Evolutionary conservation across 2,329 filamentous ascomycete species (phyloP).

Genomic region (Talaromyces marneffei): DNA sequence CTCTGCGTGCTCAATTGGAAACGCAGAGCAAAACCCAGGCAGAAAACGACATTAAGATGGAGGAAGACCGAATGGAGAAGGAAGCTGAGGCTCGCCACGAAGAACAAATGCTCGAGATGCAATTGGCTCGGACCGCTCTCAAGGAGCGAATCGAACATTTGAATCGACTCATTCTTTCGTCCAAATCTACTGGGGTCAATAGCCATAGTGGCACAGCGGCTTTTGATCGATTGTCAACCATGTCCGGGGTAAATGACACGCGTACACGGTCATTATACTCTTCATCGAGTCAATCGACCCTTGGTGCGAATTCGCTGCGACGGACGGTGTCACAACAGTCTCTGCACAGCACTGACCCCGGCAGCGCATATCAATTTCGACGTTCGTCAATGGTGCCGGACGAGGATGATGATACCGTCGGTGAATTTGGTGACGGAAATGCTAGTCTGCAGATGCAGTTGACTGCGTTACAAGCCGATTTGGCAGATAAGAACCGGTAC

Average conservation of each 20-base stretch:
- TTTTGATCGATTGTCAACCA: slow-evolving; percentile 58
- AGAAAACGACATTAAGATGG: slow-evolving; percentile 57
- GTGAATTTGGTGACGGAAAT: slow-evolving; percentile 79
- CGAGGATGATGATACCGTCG: slow-evolving; percentile 63
- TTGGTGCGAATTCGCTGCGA: slow-evolving; percentile 50
- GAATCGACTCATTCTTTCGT: slow-evolving; percentile 89
- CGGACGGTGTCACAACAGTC: slow-evolving; percentile 65
- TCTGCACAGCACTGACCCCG: slow-evolving; percentile 39
- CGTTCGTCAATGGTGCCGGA: slow-evolving; percentile 34
- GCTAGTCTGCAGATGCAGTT: slow-evolving; percentile 82
- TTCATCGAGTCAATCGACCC: slow-evolving; percentile 60
- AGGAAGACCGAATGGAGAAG: slow-evolving; percentile 69
- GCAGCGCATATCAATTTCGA: slow-evolving; percentile 14
- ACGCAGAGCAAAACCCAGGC: slow-evolving; percentile 65
- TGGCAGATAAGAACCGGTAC: slow-evolving; percentile 95
- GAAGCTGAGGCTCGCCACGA: slow-evolving; percentile 84
- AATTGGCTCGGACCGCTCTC: slow-evolving; percentile 85
- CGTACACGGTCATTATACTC: slow-evolving; percentile 57
- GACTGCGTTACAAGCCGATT: slow-evolving; percentile 84
- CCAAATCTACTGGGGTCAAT: slow-evolving; percentile 93
- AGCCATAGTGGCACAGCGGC: slow-evolving; percentile 65
- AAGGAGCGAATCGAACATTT: slow-evolving; percentile 97
- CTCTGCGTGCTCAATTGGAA: slow-evolving; percentile 74
- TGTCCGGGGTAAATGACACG: slow-evolving; percentile 44
- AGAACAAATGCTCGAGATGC: slow-evolving; percentile 98